Evolutionary conservation across 2,329 filamentous ascomycete genomes (phyloP), one percentile per base, ranked within the genome.

Genomic region (Lasiodiplodia citricola): DNA sequence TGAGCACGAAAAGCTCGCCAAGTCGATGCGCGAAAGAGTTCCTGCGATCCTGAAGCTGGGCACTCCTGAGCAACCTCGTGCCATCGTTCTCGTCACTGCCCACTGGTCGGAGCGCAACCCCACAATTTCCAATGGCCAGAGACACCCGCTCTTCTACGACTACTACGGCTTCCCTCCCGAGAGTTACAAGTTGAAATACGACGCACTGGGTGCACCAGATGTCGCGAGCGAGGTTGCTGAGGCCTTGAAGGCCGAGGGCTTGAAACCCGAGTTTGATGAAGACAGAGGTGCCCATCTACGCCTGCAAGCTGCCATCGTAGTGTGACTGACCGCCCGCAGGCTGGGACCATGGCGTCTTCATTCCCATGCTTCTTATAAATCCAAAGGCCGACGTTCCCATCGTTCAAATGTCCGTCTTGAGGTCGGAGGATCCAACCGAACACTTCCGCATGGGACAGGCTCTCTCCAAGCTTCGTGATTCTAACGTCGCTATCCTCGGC

Each of bases 271-370:
- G 47, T 74, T 75, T 37, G 79, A 82, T 70, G 60, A 58, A 10
- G 71, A 73, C 41, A 72, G 79, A 74, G 75, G 79, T 80, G 74
- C 31, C 54, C 58, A 28, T n/a, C 11, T 25, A 37, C 16, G 23
- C 56, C 64, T 21, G 23, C 21, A 5, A 5, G 18, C 31, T 16
- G 8, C 4, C 16, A 44, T 31, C 11, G 31, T 3, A 41, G 13
- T 7, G 25, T 52, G 10, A 66, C 64, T 66, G 35, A 51, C 41
- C 31, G 13, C 25, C 2, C n/a, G 41, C 51, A 78, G 81, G 83
- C 69, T 89, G 87, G 87, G 87, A 89, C 74, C 87, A 89, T 74
- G 87, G 87, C 78, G 86, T 89, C 68, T 89, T 88, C 75, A 77
- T 89, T 31, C 87, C 87, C 7, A 80, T 89, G 77, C 80, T 83